Evolutionary conservation across 345 rosid genomes (phyloP), one percentile per base, ranked within the genome.

Genomic region (Cardiospermum halicacabum): DNA sequence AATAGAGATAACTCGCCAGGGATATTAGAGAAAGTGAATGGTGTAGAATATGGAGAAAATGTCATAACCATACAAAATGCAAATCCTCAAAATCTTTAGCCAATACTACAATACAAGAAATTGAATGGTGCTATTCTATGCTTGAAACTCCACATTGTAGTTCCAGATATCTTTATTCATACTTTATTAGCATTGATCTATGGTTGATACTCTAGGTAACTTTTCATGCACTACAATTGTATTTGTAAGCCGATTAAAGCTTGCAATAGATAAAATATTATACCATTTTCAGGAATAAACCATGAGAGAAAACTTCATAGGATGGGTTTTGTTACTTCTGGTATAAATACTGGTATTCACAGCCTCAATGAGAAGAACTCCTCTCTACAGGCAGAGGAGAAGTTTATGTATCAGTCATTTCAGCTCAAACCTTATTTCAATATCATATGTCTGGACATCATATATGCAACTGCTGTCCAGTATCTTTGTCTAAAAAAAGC

Each of bases 251-350:
- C 56, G 49, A 31, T 31, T 31, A 48, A 62, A 32, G 45, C 54
- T 47, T 31, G 32, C 45, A 48, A 32, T 62, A 62, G 56, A 62
- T 48, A 28, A 19, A 31, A 48, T 27, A 48, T 31, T 49, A 56
- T 21, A 62, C 45, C 66, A 31, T 19, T 11, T 43, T 31, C 30
- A 49, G 25, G 56, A 62, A 49, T 48, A 49, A 62, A 62, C 13
- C 31, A 62, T 62, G 66, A 45, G 66, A 56, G 43, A 62, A 62
- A 31, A 62, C 45, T 31, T 49, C 56, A 62, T 31, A 48, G 27
- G 45, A 59, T 49, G 66, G 32, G 45, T 62, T 49, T n/a, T 42
- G 61, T 62, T 62, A 62, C 31, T 45, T 32, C 56, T 31, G 25
- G 56, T 48, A 62, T 30, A 56, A 39, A 64, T 53, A 64, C 47